Evolutionary conservation across 2,329 filamentous ascomycete genomes (phyloP), one percentile per base, ranked within the genome.

Genomic region (Plenodomus tracheiphilus): DNA sequence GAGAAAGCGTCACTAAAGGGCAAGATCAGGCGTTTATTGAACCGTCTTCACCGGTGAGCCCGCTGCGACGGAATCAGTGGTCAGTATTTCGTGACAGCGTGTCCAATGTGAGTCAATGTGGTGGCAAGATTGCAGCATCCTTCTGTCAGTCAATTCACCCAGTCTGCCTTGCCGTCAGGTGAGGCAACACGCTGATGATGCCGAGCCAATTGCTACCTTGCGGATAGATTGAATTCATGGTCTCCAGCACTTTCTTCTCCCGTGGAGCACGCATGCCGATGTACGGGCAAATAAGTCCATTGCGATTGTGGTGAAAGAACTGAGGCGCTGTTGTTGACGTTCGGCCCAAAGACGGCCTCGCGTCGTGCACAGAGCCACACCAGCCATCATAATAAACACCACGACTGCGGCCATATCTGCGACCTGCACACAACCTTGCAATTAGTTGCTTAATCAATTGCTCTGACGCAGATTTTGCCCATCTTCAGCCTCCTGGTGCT

Each of bases 11-110:
- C 65, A 69, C 66, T 61, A 64, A 59, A 64, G 65, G 59, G 57
- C 56, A 64, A 62, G 53, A 59, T 61, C 59, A 64, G 55, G 62
- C 47, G 49, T 56, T 58, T 51, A 55, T 62, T 61, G 60, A 58
- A 66, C 58, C 55, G 58, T 49, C 52, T 46, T 65, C 54, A 71
- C 71, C 69, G 68, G 68, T 70, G 60, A 66, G 58, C 58, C 64
- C 65, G 57, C 59, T 48, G 60, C 51, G 45, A 62, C 52, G 58
- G 54, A 52, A 56, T 62, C 34, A 53, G 47, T 53, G 46, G 48
- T 60, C 53, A 56, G 59, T 47, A 51, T 50, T 32, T 15, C 28
- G 28, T 32, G 4, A 32, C 13, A 32, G 28, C 28, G 28, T 10
- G 51, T 46, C 44, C 25, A 56, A 47, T 40, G 58, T 58, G 51